Base-by-base conservation (phyloP, 2,329 filamentous ascomycete species). In the Fusarium sambucinum region DNA sequence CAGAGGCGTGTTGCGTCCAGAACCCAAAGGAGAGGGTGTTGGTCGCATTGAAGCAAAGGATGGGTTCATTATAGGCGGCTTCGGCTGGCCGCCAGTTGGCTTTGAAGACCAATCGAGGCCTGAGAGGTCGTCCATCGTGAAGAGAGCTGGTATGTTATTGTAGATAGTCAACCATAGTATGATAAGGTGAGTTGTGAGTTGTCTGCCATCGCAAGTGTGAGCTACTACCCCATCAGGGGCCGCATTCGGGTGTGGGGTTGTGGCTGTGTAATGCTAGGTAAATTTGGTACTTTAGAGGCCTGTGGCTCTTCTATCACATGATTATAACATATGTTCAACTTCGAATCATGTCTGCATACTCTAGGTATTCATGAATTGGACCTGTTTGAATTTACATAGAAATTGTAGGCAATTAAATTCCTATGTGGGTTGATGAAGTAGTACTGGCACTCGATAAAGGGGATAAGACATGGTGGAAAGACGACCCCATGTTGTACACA, bases 51-150 rank as follows among this genome's bases (percentile, higher is more conserved):
- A 79, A 47, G 82, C 80, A 73, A 83, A 88, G 44, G 80, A 76
- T 62, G 80, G 75, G 72, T 82, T 82, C 76, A 81, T 78, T 59
- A 81, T 73, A 47, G 82, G 79, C 61, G 79, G 77, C 55, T 77
- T 79, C 51, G 76, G 68, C 63, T 77, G 77, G 44, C 66, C 66
- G 46, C 68, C 71, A 21, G 70, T 63, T 42, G 79, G 72, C 76
- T 85, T 84, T 65, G 78, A 75, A 51, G 85, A 86, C 87, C 87
- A 90, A 78, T 86, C 85, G 71, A 90, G 81, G 68, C 85, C 83
- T 47, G 85, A 84, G 48, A 90, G 84, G 78, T 90, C 87, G 71
- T 90, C 86, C 88, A 90, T 90, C 58, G 74, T 80, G 59, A 62
- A 38, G 44, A 55, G 45, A 68, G 55, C 45, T 68, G 50, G 59